Percentiles rank a stretch among this genome's conserved stretches.
Evolutionary conservation across 2,329 filamentous ascomycete genomes (phyloP).

Genomic region (Chrysoporthe austroafricana): DNA sequence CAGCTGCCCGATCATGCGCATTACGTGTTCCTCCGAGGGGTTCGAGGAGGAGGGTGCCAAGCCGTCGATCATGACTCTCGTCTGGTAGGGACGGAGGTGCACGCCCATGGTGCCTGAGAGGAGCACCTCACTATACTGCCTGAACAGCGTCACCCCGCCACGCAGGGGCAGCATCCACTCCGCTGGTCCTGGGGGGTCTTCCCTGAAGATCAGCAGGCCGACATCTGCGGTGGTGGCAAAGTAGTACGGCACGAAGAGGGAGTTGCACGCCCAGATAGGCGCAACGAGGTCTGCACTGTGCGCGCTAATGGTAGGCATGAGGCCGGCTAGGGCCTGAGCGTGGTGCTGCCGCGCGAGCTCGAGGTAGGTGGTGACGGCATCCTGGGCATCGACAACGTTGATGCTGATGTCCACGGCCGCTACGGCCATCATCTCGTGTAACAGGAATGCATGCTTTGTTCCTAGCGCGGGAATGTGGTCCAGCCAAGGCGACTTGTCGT

Average conservation of each 20-base stretch:
- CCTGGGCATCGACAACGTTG: slow-evolving; percentile 22
- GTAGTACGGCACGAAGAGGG: slow-evolving; percentile 33
- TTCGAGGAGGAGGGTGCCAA: slow-evolving; percentile 15
- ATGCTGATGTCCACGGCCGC: slow-evolving; percentile 32
- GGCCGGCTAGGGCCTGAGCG: slow-evolving; percentile 30
- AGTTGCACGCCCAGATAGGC: slow-evolving; percentile 34
- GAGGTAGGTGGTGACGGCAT: slow-evolving; percentile 21
- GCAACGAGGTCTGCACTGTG: slow-evolving; percentile 28
- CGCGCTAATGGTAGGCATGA: slow-evolving; percentile 30
- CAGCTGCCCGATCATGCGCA: slow-evolving; percentile 18
- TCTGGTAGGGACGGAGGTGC: slow-evolving; percentile 28
- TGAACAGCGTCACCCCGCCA: slow-evolving; percentile 30
- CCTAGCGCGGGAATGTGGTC: slow-evolving; percentile 31
- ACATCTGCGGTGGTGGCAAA: slow-evolving; percentile 33
- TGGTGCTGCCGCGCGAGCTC: slow-evolving; percentile 33
- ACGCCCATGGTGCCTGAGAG: slow-evolving; percentile 29
- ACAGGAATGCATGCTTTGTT: slow-evolving; percentile 31
- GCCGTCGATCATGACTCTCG: not conserved
- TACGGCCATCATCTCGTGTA: slow-evolving; percentile 34
- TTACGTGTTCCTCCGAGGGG: slow-evolving; percentile 1
- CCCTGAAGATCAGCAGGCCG: slow-evolving; percentile 32
- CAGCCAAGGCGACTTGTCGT: slow-evolving; percentile 29
- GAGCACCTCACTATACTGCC: slow-evolving; percentile 21
- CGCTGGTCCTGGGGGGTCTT: slow-evolving; percentile 30
- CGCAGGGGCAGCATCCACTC: slow-evolving; percentile 35